A percentile compares a stretch with the other conserved stretches of the same genome.
phyloP scores from a whole-genome alignment of 23 red algal genomes.

The Gracilariopsis chorda region DNA sequence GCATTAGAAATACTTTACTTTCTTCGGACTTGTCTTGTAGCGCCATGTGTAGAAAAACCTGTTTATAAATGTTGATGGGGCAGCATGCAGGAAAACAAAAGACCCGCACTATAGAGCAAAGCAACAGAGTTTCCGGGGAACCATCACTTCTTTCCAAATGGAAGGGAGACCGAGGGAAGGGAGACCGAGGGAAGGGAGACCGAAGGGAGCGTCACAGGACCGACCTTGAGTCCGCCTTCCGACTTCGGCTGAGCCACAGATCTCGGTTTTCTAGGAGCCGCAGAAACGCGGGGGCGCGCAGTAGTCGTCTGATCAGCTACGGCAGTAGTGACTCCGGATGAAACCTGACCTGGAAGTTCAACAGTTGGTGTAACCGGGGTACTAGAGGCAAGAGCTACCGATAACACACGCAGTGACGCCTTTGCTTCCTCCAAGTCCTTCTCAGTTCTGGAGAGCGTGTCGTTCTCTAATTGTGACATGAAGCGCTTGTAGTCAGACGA shows the following conservation, averaged over 20 bases:
- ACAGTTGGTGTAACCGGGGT: slow-evolving; percentile 1
- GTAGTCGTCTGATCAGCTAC: not conserved
- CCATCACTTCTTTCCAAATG: slow-evolving; percentile 56
- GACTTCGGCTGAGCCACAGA: not conserved
- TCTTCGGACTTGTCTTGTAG: too few species aligned
- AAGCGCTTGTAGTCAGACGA: slow-evolving; percentile 57
- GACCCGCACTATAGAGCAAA: too few species aligned
- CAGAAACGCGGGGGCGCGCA: slow-evolving; percentile 1
- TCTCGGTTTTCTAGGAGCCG: not conserved
- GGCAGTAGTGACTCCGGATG: not conserved
- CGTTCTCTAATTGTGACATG: slow-evolving; percentile 47
- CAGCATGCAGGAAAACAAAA: too few species aligned
- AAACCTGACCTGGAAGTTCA: slow-evolving; percentile 28
- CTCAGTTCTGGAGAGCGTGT: slow-evolving; percentile 59
- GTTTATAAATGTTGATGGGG: not conserved
- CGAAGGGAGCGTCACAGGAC: not conserved
- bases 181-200: slow-evolving; percentile 17
- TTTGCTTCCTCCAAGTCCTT: slow-evolving; percentile 59
- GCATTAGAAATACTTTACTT: too few species aligned
- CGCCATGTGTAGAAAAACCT: not conserved
- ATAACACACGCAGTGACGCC: slow-evolving; percentile 47
- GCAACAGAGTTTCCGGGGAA: too few species aligned
- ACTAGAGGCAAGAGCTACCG: slow-evolving; percentile 32
- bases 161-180: not conserved
- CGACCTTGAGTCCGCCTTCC: slow-evolving; percentile 31